Evolutionary conservation across 371 early-diverging fungal species (phyloP).

Genomic region (Batrachochytrium dendrobatidis): DNA sequence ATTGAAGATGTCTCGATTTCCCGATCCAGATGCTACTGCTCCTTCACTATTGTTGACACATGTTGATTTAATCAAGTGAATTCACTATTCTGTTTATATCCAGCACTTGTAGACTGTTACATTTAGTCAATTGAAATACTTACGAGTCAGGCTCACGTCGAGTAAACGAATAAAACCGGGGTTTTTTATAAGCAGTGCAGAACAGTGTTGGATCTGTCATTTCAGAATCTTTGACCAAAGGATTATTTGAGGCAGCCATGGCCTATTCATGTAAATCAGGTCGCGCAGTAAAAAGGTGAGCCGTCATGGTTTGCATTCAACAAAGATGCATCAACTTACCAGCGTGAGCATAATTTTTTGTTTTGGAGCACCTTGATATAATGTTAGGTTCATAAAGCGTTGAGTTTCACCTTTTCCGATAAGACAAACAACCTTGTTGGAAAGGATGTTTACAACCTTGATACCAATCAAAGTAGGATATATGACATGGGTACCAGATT

Average conservation of each 20-base stretch:
- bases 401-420: conserved; percentile 86
- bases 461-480: conserved; percentile 91
- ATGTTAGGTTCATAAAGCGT: conserved; percentile 78
- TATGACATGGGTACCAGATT: conserved; percentile 78
- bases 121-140: conserved; percentile 9
- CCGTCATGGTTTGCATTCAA: not conserved
- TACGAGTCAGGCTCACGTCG: conserved; percentile 76
- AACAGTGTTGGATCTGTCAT: conserved; percentile 78
- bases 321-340: conserved; percentile 30
- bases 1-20: conserved; percentile 85
- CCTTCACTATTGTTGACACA: conserved; percentile 34
- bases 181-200: conserved; percentile 81
- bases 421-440: conserved; percentile 75
- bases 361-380: conserved; percentile 84
- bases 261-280: conserved; percentile 38
- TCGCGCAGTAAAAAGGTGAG: not conserved
- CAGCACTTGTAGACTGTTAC: no score
- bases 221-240: conserved; percentile 62
- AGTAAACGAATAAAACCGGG: conserved; percentile 89
- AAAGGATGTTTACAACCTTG: conserved; percentile 76
- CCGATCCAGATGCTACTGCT: conserved; percentile 11
- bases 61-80: not conserved
- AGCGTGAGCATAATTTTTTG: conserved; percentile 67
- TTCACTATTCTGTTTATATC: no score
- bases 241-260: conserved; percentile 86